Evolutionary conservation across 805 yeast species (phyloP), one percentile per base, ranked within the genome.

Genomic region (Candida multigemmis): DNA sequence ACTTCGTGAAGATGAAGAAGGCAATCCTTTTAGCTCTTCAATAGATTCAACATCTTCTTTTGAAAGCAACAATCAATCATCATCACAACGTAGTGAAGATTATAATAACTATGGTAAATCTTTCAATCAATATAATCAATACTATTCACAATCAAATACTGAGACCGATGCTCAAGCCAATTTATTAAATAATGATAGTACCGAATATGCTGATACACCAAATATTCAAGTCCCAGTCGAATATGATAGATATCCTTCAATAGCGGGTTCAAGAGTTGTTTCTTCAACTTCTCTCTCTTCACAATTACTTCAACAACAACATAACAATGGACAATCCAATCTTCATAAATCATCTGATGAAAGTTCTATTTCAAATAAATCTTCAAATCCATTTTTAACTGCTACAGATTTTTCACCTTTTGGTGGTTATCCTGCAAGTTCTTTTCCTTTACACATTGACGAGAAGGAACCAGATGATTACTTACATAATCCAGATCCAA

Each of bases 391-490:
- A 5, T 52, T 58, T 24, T 39, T 47, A 11, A 76, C 67, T 42
- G 68, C 76, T 13, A 42, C 54, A 13, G 91, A 80, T 44, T 76
- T 77, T 38, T 74, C 82, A 25, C 98, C 97, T 3, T 89, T 89
- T 57, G 98, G 97, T 27, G 97, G 97, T 10, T 89, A 83, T 53
- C 97, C 98, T 1, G 93, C 95, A 6, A 67, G 86, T 11, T 76
- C 85, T 4, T 89, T 89, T 59, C 98, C 98, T 1, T 60, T 89
- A 31, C 78, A 72, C 41, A 75, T 91, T 37, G 96, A 89, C 33
- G 97, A 89, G 41, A 84, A 84, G 54, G 98, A 89, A 54, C 79
- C 82, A 7, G 98, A 89, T 57, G 98, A 89, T 53, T 87, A 84
- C 47, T 51, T 91, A 38, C 97, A 89, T 55, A 91, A 89, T 54